These are phyloP conservation scores for Tilletia walkeri DNA, from an alignment of 1,284 basidiomycete species.

Conservation along the genomic window DNA sequence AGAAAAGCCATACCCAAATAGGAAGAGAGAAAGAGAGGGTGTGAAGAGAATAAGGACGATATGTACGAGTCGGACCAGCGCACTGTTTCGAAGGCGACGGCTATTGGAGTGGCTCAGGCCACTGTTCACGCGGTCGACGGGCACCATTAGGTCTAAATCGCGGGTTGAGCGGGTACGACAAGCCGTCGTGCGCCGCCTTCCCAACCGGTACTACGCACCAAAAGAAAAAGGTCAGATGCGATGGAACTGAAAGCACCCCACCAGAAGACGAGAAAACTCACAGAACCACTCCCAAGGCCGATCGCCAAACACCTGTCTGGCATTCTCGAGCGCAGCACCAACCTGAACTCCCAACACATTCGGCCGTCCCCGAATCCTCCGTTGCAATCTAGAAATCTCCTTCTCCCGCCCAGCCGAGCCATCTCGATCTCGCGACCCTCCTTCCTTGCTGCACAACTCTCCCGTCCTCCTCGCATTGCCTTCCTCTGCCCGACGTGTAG, in stretches of 20 bases:
- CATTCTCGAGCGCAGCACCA: slow-evolving; percentile 63
- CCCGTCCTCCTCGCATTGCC: not conserved
- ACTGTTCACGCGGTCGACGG: slow-evolving; percentile 67
- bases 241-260: too few species aligned
- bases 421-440: not conserved
- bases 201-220: slow-evolving; percentile 64
- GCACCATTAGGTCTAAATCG: slow-evolving; percentile 70
- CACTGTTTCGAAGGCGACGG: not conserved
- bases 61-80: not conserved
- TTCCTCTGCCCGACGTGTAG: not conserved
- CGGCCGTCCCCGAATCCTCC: not conserved
- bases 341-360: not conserved
- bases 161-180: slow-evolving; percentile 69
- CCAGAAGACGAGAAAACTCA: not conserved
- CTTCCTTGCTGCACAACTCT: not conserved
- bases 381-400: not conserved
- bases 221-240: slow-evolving; percentile 14
- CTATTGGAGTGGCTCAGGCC: slow-evolving; percentile 60
- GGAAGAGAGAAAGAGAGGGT: not conserved
- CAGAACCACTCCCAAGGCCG: slow-evolving; percentile 67
- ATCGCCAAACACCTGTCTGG: slow-evolving; percentile 73
- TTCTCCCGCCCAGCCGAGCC: not conserved
- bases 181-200: slow-evolving; percentile 63
- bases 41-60: not conserved
- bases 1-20: too few species aligned